Base-by-base conservation (phyloP, 2,329 filamentous ascomycete species). In the Colletotrichum sp. region DNA sequence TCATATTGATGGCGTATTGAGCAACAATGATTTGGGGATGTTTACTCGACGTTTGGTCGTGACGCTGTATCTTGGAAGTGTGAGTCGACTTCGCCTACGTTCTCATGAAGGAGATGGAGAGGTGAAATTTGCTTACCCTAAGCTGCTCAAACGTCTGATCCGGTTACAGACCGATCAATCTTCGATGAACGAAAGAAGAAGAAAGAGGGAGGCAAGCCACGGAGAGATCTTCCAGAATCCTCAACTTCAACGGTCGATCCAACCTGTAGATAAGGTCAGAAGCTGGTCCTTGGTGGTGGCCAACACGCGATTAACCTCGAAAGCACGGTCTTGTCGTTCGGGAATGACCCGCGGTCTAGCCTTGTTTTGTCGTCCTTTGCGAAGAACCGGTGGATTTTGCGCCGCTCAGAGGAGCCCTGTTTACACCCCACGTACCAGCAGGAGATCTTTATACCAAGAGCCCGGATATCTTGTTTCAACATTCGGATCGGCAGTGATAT, bases 301-400 rank as follows among this genome's bases (percentile, higher is more conserved):
- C 52, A 62, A 65, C 24, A 30, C 63, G 32, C 24, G 32, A 63
- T 72, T 63, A 68, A 57, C 32, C 64, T 68, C 70, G 26, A 13
- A 26, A 34, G 73, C 73, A 76, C 73, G 73, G 73, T 73, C 62
- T 44, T 68, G 28, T 68, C 70, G 73, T 76, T 76, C 73, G 70
- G 73, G 55, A 57, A 73, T 59, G 57, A 30, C 44, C 70, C 57
- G 70, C 39, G 39, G 39, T 68, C 63, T 68, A 68, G 21, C 57
- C 73, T 68, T 60, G 24, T 72, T 76, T 10, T 28, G 70, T 63
- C 21, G 32, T 49, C 44, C 39, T 49, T 76, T 73, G 69, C 63
- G 63, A 68, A 52, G 57, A 65, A 63, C 62, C 32, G 68, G 30
- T 76, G 70, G 73, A 60, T 18, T 24, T 73, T 76, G 64, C 73